phyloP scores from a whole-genome alignment of 2,329 filamentous ascomycete genomes.

The Scedosporium apiospermum region DNA sequence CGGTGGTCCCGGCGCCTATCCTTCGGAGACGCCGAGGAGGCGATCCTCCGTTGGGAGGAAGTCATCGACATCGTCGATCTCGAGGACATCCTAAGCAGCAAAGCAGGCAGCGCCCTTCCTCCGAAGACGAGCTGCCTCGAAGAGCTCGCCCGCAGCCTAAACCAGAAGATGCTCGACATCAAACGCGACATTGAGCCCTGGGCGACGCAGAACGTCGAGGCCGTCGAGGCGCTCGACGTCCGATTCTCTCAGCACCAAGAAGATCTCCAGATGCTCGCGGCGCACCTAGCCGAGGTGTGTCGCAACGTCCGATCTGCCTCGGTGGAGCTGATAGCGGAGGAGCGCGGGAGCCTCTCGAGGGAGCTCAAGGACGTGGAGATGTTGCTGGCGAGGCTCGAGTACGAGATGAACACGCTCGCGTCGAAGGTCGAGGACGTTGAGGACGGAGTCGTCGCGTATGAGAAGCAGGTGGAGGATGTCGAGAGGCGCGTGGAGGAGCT shows the following conservation, averaged over 20 bases:
- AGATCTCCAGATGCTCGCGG: constrained; percentile 57
- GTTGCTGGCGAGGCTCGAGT: constrained; percentile 77
- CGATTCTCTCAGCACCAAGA: constrained; percentile 54
- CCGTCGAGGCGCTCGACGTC: constrained; percentile 50
- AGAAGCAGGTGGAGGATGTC: constrained; percentile 64
- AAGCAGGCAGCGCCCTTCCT: neutral
- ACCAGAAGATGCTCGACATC: constrained; percentile 41
- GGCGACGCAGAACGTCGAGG: constrained; percentile 47
- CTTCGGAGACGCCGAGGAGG: constrained; percentile 67
- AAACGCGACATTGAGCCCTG: constrained; percentile 47
- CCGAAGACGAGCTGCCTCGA: constrained; percentile 4
- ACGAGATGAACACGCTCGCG: constrained; percentile 75
- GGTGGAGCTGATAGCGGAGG: constrained; percentile 58
- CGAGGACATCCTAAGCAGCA: neutral
- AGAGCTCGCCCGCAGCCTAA: constrained; percentile 46
- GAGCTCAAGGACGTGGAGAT: constrained; percentile 70
- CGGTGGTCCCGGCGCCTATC: constrained; percentile 65
- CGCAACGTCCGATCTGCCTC: constrained; percentile 57
- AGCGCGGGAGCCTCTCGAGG: constrained; percentile 60
- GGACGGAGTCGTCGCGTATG: constrained; percentile 70
- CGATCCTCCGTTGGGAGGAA: constrained; percentile 58
- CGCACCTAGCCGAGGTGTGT: constrained; percentile 61
- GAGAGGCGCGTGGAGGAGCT: constrained; percentile 56
- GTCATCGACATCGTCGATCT: constrained; percentile 32
- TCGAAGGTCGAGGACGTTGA: constrained; percentile 82